phyloP scores from a whole-genome alignment of 257 asterid genomes.

The Jasminum sambac region DNA sequence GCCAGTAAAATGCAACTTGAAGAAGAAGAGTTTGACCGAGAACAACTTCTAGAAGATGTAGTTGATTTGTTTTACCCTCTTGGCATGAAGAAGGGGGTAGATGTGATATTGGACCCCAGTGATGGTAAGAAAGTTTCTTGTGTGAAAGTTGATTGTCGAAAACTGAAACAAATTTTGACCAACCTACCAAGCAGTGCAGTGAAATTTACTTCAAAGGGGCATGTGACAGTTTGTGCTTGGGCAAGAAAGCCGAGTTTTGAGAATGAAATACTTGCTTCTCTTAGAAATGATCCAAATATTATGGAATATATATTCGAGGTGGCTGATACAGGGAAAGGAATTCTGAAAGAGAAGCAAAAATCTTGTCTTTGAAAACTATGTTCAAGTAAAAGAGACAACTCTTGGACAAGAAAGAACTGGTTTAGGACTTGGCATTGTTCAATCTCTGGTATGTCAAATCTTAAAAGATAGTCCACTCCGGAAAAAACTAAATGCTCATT shows the following conservation, averaged over 20 bases:
- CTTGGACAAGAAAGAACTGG: conserved; percentile 67
- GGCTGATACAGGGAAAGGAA: conserved; percentile 75
- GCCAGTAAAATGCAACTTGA: conserved; percentile 63
- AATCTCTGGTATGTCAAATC: conserved; percentile 56
- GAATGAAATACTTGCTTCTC: conserved; percentile 36
- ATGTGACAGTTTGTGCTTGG: conserved; percentile 63
- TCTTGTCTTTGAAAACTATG: conserved; percentile 72
- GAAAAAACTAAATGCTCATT: background rate
- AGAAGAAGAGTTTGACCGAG: conserved; percentile 61
- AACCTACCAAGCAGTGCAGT: conserved; percentile 76
- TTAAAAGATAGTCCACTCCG: background rate
- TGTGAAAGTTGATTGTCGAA: conserved; percentile 66
- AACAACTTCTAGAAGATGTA: conserved; percentile 57
- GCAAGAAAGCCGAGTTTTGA: conserved; percentile 48
- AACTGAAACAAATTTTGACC: conserved; percentile 61
- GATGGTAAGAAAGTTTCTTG: conserved; percentile 42
- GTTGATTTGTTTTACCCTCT: conserved; percentile 58
- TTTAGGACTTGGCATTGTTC: conserved; percentile 80
- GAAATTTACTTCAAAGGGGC: conserved; percentile 71
- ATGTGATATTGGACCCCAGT: conserved; percentile 62
- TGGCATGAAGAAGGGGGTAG: conserved; percentile 68
- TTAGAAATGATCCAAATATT: conserved; percentile 40
- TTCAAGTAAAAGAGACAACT: conserved; percentile 65
- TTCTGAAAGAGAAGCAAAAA: conserved; percentile 63
- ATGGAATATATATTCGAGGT: conserved; percentile 72